Evolutionary conservation across 352 stramenopile genomes (phyloP).

Genomic region (Pythium biforme): DNA sequence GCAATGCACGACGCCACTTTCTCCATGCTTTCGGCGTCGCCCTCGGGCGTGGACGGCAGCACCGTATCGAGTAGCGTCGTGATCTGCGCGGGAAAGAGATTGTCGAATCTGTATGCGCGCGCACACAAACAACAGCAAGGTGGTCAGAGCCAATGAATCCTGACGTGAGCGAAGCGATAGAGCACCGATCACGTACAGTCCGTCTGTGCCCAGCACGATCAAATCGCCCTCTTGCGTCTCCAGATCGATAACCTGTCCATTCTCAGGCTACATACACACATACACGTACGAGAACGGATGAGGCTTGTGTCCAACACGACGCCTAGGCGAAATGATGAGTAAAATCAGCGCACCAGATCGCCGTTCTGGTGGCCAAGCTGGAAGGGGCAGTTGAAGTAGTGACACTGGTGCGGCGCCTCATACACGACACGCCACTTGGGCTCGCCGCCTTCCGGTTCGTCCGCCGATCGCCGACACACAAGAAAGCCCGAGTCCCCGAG

Average conservation of each 20-base stretch:
- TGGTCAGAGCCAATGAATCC: conserved; percentile 2
- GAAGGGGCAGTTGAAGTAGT: conserved; percentile 97
- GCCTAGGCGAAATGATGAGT: not conserved
- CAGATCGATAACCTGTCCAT: conserved; percentile 88
- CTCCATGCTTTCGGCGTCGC: conserved; percentile 64
- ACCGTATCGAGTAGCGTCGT: conserved; percentile 62
- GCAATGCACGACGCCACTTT: conserved; percentile 78
- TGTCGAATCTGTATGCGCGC: conserved; percentile 89
- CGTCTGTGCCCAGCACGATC: conserved; percentile 93
- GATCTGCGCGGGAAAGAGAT: conserved; percentile 91
- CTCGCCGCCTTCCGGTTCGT: conserved; percentile 34
- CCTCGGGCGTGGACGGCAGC: conserved; percentile 47
- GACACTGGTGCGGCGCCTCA: conserved; percentile 89
- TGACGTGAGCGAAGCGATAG: not conserved
- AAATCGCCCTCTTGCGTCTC: conserved; percentile 87
- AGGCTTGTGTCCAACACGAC: not conserved
- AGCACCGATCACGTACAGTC: conserved; percentile 61
- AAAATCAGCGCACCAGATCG: conserved; percentile 61
- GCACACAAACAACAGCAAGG: not conserved
- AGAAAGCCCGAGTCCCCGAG: conserved; percentile 95
- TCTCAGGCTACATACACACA: conserved; percentile 60
- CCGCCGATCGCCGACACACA: conserved; percentile 67
- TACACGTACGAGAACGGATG: not conserved
- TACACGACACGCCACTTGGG: conserved; percentile 80
- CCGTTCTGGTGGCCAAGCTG: conserved; percentile 90